Conservation (phyloP, 805 yeast species). For the Brettanomyces bruxellensis region DNA sequence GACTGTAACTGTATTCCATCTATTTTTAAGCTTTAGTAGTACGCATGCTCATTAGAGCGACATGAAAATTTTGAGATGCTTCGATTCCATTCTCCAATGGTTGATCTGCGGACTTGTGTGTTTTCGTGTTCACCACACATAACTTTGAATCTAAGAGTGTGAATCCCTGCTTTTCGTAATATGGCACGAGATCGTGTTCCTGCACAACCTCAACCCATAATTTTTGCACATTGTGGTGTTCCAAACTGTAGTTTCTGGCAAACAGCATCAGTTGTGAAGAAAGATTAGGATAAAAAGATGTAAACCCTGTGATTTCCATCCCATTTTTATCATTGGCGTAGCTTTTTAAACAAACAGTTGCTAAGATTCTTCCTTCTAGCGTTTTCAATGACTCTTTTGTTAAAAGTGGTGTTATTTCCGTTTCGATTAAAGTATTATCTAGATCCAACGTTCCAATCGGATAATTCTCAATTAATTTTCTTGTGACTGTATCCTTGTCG, state of each 20-base stretch:
- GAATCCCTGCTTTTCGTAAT: constrained; percentile 37
- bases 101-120: constrained; percentile 11
- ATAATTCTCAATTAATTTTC: constrained; percentile 9
- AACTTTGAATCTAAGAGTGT: constrained; percentile 14
- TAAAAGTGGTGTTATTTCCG: not conserved
- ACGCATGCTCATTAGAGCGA: constrained; percentile 29
- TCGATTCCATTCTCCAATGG: constrained; percentile 29
- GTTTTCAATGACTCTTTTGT: not conserved
- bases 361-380: constrained; percentile 17
- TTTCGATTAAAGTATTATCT: not conserved
- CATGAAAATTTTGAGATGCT: constrained; percentile 31
- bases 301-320: constrained; percentile 42
- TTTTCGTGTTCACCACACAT: constrained; percentile 17
- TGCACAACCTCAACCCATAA: constrained; percentile 35
- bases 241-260: constrained; percentile 8
- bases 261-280: constrained; percentile 17
- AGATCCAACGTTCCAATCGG: constrained; percentile 14
- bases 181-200: constrained; percentile 40
- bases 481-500: constrained; percentile 12
- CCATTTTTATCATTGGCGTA: constrained; percentile 3
- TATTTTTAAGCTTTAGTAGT: too few relatives aligned
- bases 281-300: constrained; percentile 38
- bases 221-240: constrained; percentile 7
- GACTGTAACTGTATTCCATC: too few relatives aligned
- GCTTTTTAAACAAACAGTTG: constrained; percentile 29